Base-by-base conservation (phyloP, 495 filamentous ascomycete genomes). In the Choiromyces venosus region DNA sequence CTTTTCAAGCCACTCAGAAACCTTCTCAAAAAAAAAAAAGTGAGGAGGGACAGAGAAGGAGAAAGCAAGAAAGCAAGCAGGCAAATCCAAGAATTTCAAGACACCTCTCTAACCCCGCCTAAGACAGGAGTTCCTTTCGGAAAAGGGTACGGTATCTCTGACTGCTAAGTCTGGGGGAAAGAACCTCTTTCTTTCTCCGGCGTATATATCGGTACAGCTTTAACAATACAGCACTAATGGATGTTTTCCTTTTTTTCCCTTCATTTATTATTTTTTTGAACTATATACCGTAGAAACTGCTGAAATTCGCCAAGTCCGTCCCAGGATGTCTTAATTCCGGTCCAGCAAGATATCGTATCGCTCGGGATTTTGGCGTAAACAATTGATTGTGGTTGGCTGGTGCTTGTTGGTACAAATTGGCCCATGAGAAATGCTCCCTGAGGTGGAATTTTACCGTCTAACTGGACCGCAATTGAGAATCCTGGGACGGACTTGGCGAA, bases 1-100 rank as follows among this genome's bases (percentile, higher is more conserved):
- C 73, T 75, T 75, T 76, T 68, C 68, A 73, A 77, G 25, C 52
- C 52, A 33, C 4, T 12, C 10, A 61, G 52, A 29, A n/a, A 33
- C 52, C 52, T 33, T 61, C 25, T 25, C 52, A 33, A 25, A 29
- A 33, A 10, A 5, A 4, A 29, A 33, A 61, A 12, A 33, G 25
- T 33, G 25, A 12, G 46, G 52, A 61, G 14, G 10, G 52, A 14
- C 25, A 29, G 25, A 29, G 52, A 29, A 25, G 42, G 42, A 19
- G 52, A 61, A 16, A 16, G 25, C 25, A 16, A 33, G 25, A 33
- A 52, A n/a, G 44, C 44, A 52, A 9, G 44, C 44, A 52, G 4
- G 44, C 6, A n/a, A 52, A n/a, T 21, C 44, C 2, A 8, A 21
- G 7, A 61, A 2, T 56, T 29, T n/a, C 8, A 56, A 56, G 46